Percentiles rank a stretch among this genome's conserved stretches.
phyloP scores from a whole-genome alignment of 108 stramenopile species.

The Cyclotella sp. region DNA sequence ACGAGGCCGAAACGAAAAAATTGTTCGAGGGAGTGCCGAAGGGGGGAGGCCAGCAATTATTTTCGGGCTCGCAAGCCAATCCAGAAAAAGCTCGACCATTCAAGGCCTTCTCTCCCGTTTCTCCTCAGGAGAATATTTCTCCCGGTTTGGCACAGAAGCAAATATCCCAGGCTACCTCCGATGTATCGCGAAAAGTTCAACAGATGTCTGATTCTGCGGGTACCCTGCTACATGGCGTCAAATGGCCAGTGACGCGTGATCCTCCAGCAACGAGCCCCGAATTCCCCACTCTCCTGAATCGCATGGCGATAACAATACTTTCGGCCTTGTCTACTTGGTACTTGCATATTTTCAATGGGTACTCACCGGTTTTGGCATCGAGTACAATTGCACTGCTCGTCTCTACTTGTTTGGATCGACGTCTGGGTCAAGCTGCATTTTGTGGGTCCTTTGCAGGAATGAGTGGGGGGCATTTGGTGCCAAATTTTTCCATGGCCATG shows the following conservation, averaged over 20 bases:
- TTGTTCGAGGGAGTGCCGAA: not conserved
- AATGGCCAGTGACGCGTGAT: slow-evolving; percentile 29
- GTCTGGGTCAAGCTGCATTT: slow-evolving; percentile 65
- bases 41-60: slow-evolving; percentile 6
- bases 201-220: slow-evolving; percentile 11
- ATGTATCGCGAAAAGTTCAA: not conserved
- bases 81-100: slow-evolving; percentile 17
- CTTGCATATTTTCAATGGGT: slow-evolving; percentile 40
- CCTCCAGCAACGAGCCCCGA: slow-evolving; percentile 35
- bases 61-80: slow-evolving; percentile 19
- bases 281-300: slow-evolving; percentile 42
- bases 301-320: slow-evolving; percentile 33
- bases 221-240: slow-evolving; percentile 17
- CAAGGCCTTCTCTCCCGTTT: slow-evolving; percentile 6
- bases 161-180: not conserved
- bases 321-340: slow-evolving; percentile 58
- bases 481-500: slow-evolving; percentile 25
- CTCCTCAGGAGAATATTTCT: slow-evolving; percentile 6
- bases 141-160: slow-evolving; percentile 9
- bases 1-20: slow-evolving; percentile 19
- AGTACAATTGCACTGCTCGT: slow-evolving; percentile 51
- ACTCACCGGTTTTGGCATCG: slow-evolving; percentile 58
- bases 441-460: slow-evolving; percentile 73
- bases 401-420: slow-evolving; percentile 39
- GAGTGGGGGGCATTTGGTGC: slow-evolving; percentile 41